phyloP scores from a whole-genome alignment of 176 grass and related monocot genomes.

The Themeda triandra region DNA sequence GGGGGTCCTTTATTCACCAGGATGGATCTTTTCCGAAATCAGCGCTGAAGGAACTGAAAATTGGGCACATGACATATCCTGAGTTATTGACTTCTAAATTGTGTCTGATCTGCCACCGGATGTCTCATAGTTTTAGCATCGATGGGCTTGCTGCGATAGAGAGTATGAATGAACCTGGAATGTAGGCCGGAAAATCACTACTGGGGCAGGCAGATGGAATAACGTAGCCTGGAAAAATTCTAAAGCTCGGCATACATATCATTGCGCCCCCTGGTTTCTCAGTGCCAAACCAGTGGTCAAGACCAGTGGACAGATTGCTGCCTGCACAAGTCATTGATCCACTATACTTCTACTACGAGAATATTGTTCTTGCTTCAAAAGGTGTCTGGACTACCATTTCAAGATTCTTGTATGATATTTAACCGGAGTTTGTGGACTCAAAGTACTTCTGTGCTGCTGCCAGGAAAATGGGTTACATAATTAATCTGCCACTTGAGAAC shows the following conservation, averaged over 20 bases:
- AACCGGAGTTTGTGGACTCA: too few relatives aligned
- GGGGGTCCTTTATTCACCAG: not conserved
- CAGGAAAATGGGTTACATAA: too few relatives aligned
- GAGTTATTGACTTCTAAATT: not conserved
- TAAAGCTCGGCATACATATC: not conserved
- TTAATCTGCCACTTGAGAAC: too few relatives aligned
- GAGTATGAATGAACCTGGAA: not conserved
- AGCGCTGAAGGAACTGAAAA: not conserved
- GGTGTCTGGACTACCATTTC: too few relatives aligned
- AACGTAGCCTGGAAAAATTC: not conserved
- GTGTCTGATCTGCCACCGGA: not conserved
- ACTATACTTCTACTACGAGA: too few relatives aligned
- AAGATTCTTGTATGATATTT: too few relatives aligned
- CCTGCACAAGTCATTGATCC: too few relatives aligned
- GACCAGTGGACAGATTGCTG: too few relatives aligned
- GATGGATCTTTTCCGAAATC: not conserved
- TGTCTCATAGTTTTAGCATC: not conserved
- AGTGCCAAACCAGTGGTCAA: conserved; percentile 4
- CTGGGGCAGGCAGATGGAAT: not conserved
- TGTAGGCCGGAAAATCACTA: not conserved
- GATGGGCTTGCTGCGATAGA: not conserved
- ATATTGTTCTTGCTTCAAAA: too few relatives aligned
- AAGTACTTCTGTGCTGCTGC: too few relatives aligned
- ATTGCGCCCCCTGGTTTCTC: too few relatives aligned
- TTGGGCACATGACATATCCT: not conserved